Base-by-base conservation (phyloP, 2,329 filamentous ascomycete species). In the Ophiocordyceps camponoti-leonardi region DNA sequence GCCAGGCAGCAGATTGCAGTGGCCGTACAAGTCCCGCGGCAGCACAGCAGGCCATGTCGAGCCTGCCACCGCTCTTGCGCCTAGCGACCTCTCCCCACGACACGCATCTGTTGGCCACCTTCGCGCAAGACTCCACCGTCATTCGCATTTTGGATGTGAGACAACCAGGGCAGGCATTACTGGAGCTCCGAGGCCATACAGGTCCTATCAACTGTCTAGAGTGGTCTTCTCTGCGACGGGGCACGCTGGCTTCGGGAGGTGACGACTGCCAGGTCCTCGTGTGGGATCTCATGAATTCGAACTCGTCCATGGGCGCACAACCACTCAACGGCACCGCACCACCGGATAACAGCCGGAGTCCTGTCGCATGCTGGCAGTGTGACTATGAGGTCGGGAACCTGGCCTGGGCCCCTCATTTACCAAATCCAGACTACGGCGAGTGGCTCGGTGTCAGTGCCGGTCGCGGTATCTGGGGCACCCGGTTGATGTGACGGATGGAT, bases 81-180 rank as follows among this genome's bases (percentile, higher is more conserved):
- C 70, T 94, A 28, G 85, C 86, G 41, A 92, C 90, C 13, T 96
- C 90, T 1, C 92, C 92, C 1, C 90, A 96, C 56, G 92, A 98
- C 61, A 83, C 86, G 7, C 88, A 98, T 60, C 78, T 98, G 31
- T 77, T 98, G 33, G 90, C 90, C n/a, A 98, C 92, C 0, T 96
- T 98, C 61, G 90, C 92, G 18, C 82, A 87, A 57, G 92, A 96
- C 59, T 94, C 86, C 4, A 88, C 82, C 55, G 69, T 94, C 31
- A 88, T 98, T 58, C 86, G 92, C 43, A 94, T 98, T 46, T 78
- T 98, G 28, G 92, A 98, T 57, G 90, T 96, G 3, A 82, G 92
- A 43, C 92, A 98, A 64, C 92, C 92, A 0, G 92, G 92, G 6
- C 92, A 95, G 63, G 92, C 92, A 2, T 73, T 98, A 5, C 76